These are phyloP conservation scores for Danielia reshetovae DNA, from an alignment of 805 yeast species.

Conservation along the genomic window DNA sequence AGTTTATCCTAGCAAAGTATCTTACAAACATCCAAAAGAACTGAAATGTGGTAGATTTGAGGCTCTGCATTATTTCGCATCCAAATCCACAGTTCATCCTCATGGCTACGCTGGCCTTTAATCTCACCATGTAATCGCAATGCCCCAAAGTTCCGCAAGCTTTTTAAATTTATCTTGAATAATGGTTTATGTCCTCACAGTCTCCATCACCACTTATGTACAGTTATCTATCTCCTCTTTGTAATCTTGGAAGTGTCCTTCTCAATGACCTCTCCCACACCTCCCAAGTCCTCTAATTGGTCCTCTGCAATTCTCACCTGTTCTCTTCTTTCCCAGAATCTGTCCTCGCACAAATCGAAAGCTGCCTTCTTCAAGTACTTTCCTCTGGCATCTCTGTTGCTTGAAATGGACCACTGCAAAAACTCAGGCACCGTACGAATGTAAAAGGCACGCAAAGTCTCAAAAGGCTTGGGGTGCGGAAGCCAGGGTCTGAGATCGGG, in stretches of 20 bases:
- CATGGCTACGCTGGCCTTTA: no score
- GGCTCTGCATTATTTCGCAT: no score
- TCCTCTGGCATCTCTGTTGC: conserved; percentile 81
- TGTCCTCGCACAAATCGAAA: conserved; percentile 84
- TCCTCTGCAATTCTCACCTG: conserved; percentile 87
- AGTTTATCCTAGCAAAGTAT: no score
- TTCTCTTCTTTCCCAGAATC: conserved; percentile 99
- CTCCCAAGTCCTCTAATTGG: conserved; percentile 82
- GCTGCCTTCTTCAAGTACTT: conserved; percentile 85
- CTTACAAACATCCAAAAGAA: no score
- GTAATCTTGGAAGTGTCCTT: conserved; percentile 50
- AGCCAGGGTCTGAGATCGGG: conserved; percentile 96
- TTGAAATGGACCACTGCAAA: conserved; percentile 89
- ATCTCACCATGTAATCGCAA: no score
- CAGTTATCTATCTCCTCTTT: conserved; percentile 51
- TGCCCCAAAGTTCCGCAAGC: no score
- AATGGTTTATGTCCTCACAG: neutral
- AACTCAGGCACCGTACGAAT: conserved; percentile 81
- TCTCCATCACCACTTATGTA: neutral
- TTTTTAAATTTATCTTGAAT: no score
- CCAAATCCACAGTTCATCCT: neutral
- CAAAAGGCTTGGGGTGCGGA: conserved; percentile 96
- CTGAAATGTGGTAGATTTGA: no score
- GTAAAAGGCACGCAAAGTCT: conserved; percentile 77
- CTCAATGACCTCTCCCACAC: conserved; percentile 84